A percentile compares a stretch with the other conserved stretches of the same genome.
Conservation (phyloP, 208 protist genomes). For the Kentomonas sorsogonicus region DNA sequence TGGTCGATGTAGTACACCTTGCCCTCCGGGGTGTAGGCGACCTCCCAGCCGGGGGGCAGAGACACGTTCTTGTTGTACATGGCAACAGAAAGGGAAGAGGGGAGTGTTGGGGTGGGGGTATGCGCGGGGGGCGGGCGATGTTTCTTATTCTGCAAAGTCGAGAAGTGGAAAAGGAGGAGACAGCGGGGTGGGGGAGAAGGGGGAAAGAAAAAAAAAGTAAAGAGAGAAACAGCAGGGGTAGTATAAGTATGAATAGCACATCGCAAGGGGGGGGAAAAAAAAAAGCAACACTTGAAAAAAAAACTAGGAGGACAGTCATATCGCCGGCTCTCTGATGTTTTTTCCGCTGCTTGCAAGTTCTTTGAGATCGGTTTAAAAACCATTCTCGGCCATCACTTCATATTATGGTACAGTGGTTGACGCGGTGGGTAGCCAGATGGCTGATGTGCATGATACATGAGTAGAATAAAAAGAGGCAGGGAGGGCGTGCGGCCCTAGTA, state of each 20-base stretch:
- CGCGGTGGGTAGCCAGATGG: no score
- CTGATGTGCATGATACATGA: no score
- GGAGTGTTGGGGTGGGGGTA: no score
- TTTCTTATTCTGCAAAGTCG: no score
- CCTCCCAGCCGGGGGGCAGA: slow-evolving; percentile 74
- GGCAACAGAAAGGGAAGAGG: no score
- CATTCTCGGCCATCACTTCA: no score
- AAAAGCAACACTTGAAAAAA: neutral
- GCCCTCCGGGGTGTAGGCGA: slow-evolving; percentile 62
- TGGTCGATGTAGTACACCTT: slow-evolving; percentile 83
- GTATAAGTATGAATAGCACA: neutral
- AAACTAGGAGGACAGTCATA: no score
- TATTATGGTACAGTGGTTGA: no score
- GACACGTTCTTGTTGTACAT: slow-evolving; percentile 6
- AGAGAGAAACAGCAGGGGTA: neutral
- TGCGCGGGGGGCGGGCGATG: no score
- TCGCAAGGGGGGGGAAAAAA: slow-evolving; percentile 6
- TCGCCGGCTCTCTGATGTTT: no score
- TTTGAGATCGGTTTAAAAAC: no score
- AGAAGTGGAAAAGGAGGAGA: neutral
- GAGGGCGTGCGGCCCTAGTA: slow-evolving; percentile 9
- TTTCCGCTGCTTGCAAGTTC: no score
- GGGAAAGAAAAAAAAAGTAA: slow-evolving; percentile 16
- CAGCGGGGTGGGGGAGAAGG: slow-evolving; percentile 2
- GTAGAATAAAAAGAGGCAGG: neutral